phyloP scores from a whole-genome alignment of 2,329 filamentous ascomycete genomes.

The Fusarium burgessii region DNA sequence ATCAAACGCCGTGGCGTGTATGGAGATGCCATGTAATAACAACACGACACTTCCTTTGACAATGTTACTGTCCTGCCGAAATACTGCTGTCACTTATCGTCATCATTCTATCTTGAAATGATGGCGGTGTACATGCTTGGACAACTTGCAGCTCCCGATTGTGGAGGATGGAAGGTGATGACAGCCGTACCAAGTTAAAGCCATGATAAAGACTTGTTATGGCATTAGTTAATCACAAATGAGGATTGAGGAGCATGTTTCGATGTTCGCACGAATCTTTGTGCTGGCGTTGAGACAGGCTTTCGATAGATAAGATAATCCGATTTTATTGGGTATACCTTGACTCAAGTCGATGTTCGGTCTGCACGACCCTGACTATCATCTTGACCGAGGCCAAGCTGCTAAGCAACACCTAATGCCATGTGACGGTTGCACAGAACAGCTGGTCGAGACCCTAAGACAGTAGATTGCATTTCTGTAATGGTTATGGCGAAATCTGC shows the following conservation, averaged over 20 bases:
- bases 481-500: slow-evolving; percentile 2
- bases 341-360: slow-evolving; percentile 18
- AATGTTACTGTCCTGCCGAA: slow-evolving; percentile 14
- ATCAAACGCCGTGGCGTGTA: slow-evolving; percentile 32
- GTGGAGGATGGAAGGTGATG: slow-evolving; percentile 12
- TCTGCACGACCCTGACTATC: slow-evolving; percentile 18
- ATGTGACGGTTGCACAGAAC: slow-evolving; percentile 17
- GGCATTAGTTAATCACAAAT: not conserved
- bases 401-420: slow-evolving; percentile 5
- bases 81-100: slow-evolving; percentile 25
- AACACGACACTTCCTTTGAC: slow-evolving; percentile 2
- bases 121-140: slow-evolving; percentile 27
- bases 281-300: not conserved
- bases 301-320: slow-evolving; percentile 40
- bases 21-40: slow-evolving; percentile 7
- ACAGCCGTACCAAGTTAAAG: not conserved
- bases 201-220: not conserved
- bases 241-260: not conserved
- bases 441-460: not conserved
- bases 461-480: slow-evolving; percentile 11
- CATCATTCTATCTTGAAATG: slow-evolving; percentile 24
- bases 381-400: slow-evolving; percentile 34
- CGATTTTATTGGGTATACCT: slow-evolving; percentile 31
- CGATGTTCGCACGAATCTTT: slow-evolving; percentile 18
- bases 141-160: slow-evolving; percentile 1